A percentile compares a stretch with the other conserved stretches of the same genome.
These are phyloP conservation scores for Meyerozyma smithsonii DNA, from an alignment of 1,139 yeast species.

Conservation along the genomic window DNA sequence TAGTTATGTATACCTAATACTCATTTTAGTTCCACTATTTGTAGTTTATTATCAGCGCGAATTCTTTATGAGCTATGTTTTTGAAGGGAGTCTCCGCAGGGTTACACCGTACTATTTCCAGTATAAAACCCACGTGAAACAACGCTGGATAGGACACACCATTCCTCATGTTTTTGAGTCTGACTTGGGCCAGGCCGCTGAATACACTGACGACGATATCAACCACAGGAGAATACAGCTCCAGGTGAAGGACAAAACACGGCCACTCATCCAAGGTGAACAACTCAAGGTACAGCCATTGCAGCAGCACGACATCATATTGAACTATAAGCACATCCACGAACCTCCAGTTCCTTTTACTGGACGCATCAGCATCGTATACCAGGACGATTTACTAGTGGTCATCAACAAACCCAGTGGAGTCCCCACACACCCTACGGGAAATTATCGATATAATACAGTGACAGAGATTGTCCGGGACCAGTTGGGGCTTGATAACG, in stretches of 20 bases:
- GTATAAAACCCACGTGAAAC: conserved; percentile 39
- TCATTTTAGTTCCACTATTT: not conserved
- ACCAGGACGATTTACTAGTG: conserved; percentile 43
- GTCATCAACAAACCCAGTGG: conserved; percentile 76
- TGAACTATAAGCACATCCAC: conserved; percentile 50
- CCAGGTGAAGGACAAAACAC: not conserved
- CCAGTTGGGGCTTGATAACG: conserved; percentile 26
- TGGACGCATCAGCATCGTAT: conserved; percentile 34
- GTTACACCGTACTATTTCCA: conserved; percentile 44
- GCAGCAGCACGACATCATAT: conserved; percentile 46
- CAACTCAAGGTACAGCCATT: conserved; percentile 20
- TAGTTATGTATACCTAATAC: not conserved
- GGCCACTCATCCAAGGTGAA: conserved; percentile 20
- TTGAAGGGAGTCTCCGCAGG: conserved; percentile 39
- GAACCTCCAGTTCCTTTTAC: conserved; percentile 48
- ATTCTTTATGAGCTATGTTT: conserved; percentile 9
- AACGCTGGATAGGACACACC: conserved; percentile 46
- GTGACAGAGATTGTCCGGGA: conserved; percentile 53
- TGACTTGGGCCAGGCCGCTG: conserved; percentile 41
- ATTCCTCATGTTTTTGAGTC: conserved; percentile 35
- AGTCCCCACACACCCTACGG: conserved; percentile 77
- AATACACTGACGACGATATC: conserved; percentile 22
- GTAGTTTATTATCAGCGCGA: not conserved
- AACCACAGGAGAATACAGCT: conserved; percentile 6
- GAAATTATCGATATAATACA: conserved; percentile 57